Evolutionary conservation across 257 asterid genomes (phyloP), one percentile per base, ranked within the genome.

Genomic region (Rauvolfia tetraphylla): DNA sequence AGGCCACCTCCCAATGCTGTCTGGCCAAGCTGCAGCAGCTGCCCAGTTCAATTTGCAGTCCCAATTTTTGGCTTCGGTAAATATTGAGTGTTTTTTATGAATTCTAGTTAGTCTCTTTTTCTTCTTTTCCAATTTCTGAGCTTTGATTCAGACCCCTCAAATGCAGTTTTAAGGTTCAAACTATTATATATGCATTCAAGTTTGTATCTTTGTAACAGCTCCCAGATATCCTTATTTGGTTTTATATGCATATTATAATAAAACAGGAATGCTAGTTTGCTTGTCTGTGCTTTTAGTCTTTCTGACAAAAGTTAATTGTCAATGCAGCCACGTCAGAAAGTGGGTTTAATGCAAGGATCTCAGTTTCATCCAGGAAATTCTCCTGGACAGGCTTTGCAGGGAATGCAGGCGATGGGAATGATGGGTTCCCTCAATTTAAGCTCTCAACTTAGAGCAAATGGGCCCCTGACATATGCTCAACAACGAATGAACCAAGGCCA

Each of bases 251-350:
- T 4, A n/a, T 65, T 20, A 36, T 20, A 36, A 15, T 36, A 38
- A 48, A 34, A 23, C 36, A 65, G 33, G 31, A 8, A 18, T 66
- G 27, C 15, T 36, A 7, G 48, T 44, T 14, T 41, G 22, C 68
- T 76, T 0, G 49, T 48, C 25, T 63, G 41, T 76, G 67, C 59
- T 65, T 73, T 72, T 68, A n/a, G 48, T 69, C 78, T 42, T 78
- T 78, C 83, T 85, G 67, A 84, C 59, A 62, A n/a, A 56, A 42
- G 25, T 67, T 84, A 76, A 42, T 44, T 82, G n/a, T 82, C 44
- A 75, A 42, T 89, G 93, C 90, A 95, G 96, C 97, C 95, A 22
- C 89, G 96, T 49, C 96, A 89, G 83, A 91, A 93, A 87, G 87
- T 93, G 5, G 92, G 89, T 66, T 84, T 90, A 71, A 80, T 87